These are phyloP conservation scores for Lecanosticta acicola DNA, from an alignment of 2,329 filamentous ascomycete genomes.

Conservation along the genomic window DNA sequence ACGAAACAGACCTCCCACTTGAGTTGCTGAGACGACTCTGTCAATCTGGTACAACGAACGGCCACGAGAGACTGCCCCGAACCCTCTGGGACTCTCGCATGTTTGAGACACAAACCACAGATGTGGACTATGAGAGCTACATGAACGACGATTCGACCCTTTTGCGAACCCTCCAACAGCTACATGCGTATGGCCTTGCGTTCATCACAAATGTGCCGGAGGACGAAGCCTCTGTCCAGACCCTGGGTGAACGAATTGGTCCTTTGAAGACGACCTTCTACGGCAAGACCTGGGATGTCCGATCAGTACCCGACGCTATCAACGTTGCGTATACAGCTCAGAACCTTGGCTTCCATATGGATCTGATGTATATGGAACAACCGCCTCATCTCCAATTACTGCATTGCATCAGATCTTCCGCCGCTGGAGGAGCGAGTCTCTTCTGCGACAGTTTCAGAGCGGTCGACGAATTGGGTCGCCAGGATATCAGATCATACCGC, in stretches of 20 bases:
- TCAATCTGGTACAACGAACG: background rate
- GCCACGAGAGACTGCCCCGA: conserved; percentile 4
- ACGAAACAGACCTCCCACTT: conserved; percentile 36
- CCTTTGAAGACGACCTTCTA: conserved; percentile 83
- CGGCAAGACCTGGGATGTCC: conserved; percentile 84
- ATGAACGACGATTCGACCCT: conserved; percentile 57
- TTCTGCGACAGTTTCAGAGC: conserved; percentile 73
- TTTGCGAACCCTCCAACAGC: conserved; percentile 54
- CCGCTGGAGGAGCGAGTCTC: conserved; percentile 73
- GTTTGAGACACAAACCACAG: conserved; percentile 47
- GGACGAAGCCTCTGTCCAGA: conserved; percentile 47
- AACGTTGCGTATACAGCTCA: conserved; percentile 85
- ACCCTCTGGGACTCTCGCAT: conserved; percentile 41
- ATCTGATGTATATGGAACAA: conserved; percentile 77
- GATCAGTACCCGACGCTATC: conserved; percentile 72
- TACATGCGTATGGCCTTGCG: conserved; percentile 65
- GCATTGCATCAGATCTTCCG: conserved; percentile 79
- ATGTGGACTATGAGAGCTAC: conserved; percentile 66
- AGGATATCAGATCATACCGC: conserved; percentile 7
- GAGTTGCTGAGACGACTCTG: conserved; percentile 3
- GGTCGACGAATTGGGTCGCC: conserved; percentile 35
- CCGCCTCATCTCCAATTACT: conserved; percentile 80
- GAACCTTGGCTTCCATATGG: conserved; percentile 84
- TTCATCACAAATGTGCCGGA: conserved; percentile 71
- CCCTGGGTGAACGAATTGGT: conserved; percentile 68